Evolutionary conservation across 768 basidiomycete genomes (phyloP).

Genomic region (Clathrus columnatus): DNA sequence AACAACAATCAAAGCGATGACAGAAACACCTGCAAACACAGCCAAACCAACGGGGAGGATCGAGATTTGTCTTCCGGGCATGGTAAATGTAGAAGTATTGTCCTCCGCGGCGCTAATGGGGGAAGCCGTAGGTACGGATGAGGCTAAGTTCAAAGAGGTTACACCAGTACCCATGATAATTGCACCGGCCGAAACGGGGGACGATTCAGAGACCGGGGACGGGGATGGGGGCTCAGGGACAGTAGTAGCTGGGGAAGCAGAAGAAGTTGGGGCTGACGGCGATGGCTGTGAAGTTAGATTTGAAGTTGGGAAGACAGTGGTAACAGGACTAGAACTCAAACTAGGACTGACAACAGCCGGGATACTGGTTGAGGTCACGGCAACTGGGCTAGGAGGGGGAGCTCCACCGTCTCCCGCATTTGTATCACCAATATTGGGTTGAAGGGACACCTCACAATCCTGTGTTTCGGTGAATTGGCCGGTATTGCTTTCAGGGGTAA

Average conservation of each 20-base stretch:
- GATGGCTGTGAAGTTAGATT: slow-evolving; percentile 8
- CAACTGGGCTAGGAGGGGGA: background rate
- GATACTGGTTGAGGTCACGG: background rate
- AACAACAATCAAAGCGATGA: slow-evolving; percentile 73
- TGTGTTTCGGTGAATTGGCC: background rate
- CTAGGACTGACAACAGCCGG: background rate
- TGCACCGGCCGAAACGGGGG: background rate
- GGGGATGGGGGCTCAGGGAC: background rate
- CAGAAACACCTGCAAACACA: slow-evolving; percentile 78
- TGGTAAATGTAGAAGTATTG: slow-evolving; percentile 24
- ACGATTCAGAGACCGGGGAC: background rate
- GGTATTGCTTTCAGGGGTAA: background rate
- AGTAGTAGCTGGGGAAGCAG: slow-evolving; percentile 8
- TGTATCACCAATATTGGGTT: background rate
- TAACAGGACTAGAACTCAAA: too few relatives aligned
- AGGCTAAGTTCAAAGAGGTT: background rate
- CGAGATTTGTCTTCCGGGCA: slow-evolving; percentile 66
- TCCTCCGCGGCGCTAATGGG: slow-evolving; percentile 1
- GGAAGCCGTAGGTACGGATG: slow-evolving; percentile 1
- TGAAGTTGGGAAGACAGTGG: background rate
- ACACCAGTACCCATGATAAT: background rate
- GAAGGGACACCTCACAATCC: background rate
- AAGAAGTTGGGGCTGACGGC: background rate
- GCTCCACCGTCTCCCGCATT: background rate
- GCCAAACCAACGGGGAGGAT: slow-evolving; percentile 80